Evolutionary conservation across 225 moss, liverwort and hornwort genomes (phyloP).

Genomic region (Sphagnum contortum): DNA sequence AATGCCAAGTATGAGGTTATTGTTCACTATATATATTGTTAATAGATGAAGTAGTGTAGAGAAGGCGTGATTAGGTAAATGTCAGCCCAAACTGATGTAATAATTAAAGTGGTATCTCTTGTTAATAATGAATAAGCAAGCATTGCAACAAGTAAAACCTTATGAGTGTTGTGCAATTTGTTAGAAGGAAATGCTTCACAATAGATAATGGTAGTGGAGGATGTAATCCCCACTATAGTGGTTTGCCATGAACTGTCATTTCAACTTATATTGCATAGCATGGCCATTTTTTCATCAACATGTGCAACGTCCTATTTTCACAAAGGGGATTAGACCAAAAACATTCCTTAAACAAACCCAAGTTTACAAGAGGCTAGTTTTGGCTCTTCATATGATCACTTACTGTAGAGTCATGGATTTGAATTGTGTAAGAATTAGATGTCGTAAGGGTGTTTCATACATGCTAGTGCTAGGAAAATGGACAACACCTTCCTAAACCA

Average conservation of each 20-base stretch:
- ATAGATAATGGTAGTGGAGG: constrained; percentile 85
- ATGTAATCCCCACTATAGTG: constrained; percentile 79
- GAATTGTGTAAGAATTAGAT: constrained; percentile 49
- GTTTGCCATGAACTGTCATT: constrained; percentile 74
- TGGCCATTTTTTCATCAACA: constrained; percentile 89
- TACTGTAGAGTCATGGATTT: no score
- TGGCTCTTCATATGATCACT: no score
- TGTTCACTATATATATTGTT: neutral
- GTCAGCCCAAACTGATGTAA: no score
- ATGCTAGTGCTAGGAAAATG: constrained; percentile 76
- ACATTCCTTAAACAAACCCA: no score
- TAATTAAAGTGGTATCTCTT: neutral
- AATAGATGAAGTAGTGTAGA: no score
- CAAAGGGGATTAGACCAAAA: neutral
- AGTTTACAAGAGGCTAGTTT: no score
- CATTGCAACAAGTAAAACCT: constrained; percentile 70
- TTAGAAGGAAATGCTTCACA: constrained; percentile 72
- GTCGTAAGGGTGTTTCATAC: constrained; percentile 86
- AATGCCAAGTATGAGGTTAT: neutral
- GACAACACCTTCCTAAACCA: constrained; percentile 82
- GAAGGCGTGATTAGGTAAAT: no score
- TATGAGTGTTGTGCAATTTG: constrained; percentile 76
- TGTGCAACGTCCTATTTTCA: constrained; percentile 14
- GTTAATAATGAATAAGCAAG: constrained; percentile 86
- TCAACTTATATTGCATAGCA: constrained; percentile 72